Evolutionary conservation across 345 rosid species (phyloP), one percentile per base, ranked within the genome.

Genomic region (Eucalyptus urophylla): DNA sequence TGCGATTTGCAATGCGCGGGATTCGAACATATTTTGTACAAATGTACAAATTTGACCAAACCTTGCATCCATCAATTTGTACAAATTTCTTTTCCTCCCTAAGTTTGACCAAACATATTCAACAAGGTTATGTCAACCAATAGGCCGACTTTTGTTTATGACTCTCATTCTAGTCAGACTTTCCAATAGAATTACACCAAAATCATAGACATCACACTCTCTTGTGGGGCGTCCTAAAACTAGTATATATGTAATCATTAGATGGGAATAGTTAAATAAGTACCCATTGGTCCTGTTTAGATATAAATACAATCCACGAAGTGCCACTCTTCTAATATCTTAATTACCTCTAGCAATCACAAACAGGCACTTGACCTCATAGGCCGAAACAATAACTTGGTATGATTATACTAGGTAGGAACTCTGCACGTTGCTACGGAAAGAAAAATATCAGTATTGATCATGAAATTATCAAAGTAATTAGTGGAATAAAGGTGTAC

Each of bases 111-210:
- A 21, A 54, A 54, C 58, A 53, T 53, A 53, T 54, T 21, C n/a
- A 2, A 96, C 99, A 43, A 96, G 95, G 93, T 96, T 96, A 88
- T 96, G 97, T 91, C 96, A 96, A 88, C 97, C 97, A 69, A 94
- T 96, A 45, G 97, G 97, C 11, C 97, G 95, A 90, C 92, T 96
- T 91, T 96, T 95, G 91, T 97, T 99, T 91, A 96, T 97, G 14
- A 96, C 88, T 90, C 98, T 93, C 86, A 96, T 90, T n/a, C 98
- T 97, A 3, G 94, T 96, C 88, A 94, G 91, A 93, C 95, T 95
- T 92, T 94, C 97, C 47, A 95, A 96, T 87, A 96, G 6, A 89
- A 96, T 97, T 60, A 95, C 96, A 88, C 98, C 97, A 65, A 95
- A 96, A 91, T 95, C 94, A 89, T 96, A 95, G 72, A 95, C 97